Evolutionary conservation across 129 eudicot genomes (phyloP), one percentile per base, ranked within the genome.

Genomic region (Ambrosia trifida): DNA sequence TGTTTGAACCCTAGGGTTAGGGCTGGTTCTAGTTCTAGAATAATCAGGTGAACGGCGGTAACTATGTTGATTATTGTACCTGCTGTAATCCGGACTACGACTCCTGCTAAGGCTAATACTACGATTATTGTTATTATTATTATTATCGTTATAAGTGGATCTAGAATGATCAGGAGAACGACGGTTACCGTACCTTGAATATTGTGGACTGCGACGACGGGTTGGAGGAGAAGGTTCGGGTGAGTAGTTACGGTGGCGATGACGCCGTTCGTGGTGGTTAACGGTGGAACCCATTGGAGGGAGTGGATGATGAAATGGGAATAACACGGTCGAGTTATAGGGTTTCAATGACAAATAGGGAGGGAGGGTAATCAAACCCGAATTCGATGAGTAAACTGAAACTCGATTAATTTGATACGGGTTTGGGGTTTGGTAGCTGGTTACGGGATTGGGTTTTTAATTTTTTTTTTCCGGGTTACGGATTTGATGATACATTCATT

Each of bases 11-110:
- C 69, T 80, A 70, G 86, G 93, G 86, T 77, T 83, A 78, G 86
- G 93, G 90, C 79, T 79, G 45, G 71, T 50, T 63, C 76, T 76
- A 65, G 74, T 58, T 72, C 81, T 79, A 11, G 88, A 71, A 43
- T 84, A 76, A 84, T 91, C 94, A 9, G 96, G 96, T 1, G 89
- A 86, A 43, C 83, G 78, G 16, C 78, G 81, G 57, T 70, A 75
- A 10, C 57, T 45, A 8, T 67, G 63, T 63, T 63, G 62, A 14
- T 77, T 70, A 66, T 84, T 72, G 80, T 86, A 76, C 72, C 89
- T 68, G n/a, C 51, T 74, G 53, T 81, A 70, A n/a, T 84, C 86
- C 14, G 89, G 90, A 79, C 89, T 85, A 64, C 79, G 85, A 70
- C 89, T 85, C 40, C 78, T 84, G 45, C 88, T 90, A n/a, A 75